A percentile compares a stretch with the other conserved stretches of the same genome.
phyloP scores from a whole-genome alignment of 208 protist species.

The Crithidia fasciculata region DNA sequence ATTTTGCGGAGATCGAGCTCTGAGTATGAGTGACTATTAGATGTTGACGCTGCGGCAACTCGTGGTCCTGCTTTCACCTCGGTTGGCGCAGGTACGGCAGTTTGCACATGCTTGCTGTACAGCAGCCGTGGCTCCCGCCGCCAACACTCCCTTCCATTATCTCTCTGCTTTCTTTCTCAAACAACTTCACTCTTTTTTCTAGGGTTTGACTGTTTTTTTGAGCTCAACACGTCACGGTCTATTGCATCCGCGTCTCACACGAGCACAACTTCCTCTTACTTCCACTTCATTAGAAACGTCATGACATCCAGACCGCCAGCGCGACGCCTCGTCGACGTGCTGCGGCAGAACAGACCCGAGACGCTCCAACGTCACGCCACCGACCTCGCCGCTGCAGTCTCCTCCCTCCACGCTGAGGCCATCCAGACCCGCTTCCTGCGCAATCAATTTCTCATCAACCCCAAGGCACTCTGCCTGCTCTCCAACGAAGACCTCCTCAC shows the following conservation, averaged over 20 bases:
- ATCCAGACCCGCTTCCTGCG: slow-evolving; percentile 81
- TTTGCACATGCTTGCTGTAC: too few relatives aligned
- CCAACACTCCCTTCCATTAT: too few relatives aligned
- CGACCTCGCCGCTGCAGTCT: slow-evolving; percentile 51
- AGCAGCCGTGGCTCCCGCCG: too few relatives aligned
- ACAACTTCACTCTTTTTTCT: too few relatives aligned
- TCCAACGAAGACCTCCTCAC: slow-evolving; percentile 37
- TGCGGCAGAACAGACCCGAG: slow-evolving; percentile 65
- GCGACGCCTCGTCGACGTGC: slow-evolving; percentile 73
- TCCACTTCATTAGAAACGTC: neutral
- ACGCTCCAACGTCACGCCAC: slow-evolving; percentile 63
- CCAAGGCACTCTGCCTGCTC: slow-evolving; percentile 69
- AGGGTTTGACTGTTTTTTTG: too few relatives aligned
- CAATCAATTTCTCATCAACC: slow-evolving; percentile 81
- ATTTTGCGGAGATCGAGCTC: too few relatives aligned
- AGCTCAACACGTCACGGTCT: too few relatives aligned
- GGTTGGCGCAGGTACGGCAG: too few relatives aligned
- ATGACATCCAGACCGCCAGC: slow-evolving; percentile 72
- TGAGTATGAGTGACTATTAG: too few relatives aligned
- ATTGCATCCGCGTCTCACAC: neutral
- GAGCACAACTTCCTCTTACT: neutral
- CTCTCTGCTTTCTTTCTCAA: too few relatives aligned
- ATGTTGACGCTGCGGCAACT: too few relatives aligned
- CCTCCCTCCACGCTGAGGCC: slow-evolving; percentile 53
- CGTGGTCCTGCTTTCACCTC: too few relatives aligned